These are phyloP conservation scores for Globisporangium solare DNA, from an alignment of 352 stramenopile genomes.

Conservation along the genomic window DNA sequence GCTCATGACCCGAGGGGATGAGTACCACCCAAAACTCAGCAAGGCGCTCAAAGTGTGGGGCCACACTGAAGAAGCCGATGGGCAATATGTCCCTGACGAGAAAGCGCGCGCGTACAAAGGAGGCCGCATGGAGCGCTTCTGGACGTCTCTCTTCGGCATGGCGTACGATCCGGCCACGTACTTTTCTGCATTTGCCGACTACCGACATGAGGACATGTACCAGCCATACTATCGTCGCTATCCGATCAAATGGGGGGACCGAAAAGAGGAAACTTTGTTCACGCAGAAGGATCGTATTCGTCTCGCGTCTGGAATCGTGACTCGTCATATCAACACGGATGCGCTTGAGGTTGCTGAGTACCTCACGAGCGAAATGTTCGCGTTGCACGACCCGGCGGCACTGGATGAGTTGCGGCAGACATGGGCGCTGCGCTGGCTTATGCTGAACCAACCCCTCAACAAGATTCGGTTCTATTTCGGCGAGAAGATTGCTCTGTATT, in stretches of 20 bases:
- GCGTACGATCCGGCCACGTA: conserved; percentile 76
- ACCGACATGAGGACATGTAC: conserved; percentile 62
- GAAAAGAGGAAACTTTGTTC: conserved; percentile 75
- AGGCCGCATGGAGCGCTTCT: conserved; percentile 32
- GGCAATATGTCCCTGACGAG: conserved; percentile 47
- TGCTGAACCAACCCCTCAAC: conserved; percentile 81
- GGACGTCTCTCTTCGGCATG: conserved; percentile 53
- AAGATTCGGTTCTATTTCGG: conserved; percentile 90
- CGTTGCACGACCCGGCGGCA: conserved; percentile 76
- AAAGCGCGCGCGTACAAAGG: conserved; percentile 25
- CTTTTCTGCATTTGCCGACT: conserved; percentile 76
- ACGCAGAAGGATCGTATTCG: conserved; percentile 80
- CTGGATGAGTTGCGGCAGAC: conserved; percentile 60
- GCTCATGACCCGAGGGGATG: conserved; percentile 48
- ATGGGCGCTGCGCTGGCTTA: conserved; percentile 75
- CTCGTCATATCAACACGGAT: conserved; percentile 73
- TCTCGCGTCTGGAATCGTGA: conserved; percentile 60
- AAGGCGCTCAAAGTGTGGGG: conserved; percentile 55
- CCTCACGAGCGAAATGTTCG: conserved; percentile 75
- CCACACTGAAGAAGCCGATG: conserved; percentile 73
- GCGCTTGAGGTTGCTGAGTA: conserved; percentile 49
- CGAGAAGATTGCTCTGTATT: conserved; percentile 90
- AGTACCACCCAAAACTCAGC: conserved; percentile 60
- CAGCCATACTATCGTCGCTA: conserved; percentile 82
- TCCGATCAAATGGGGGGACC: conserved; percentile 61